A percentile compares a stretch with the other conserved stretches of the same genome.
Evolutionary conservation across 2,329 filamentous ascomycete genomes (phyloP).

Genomic region (Sclerotinia spermophila): DNA sequence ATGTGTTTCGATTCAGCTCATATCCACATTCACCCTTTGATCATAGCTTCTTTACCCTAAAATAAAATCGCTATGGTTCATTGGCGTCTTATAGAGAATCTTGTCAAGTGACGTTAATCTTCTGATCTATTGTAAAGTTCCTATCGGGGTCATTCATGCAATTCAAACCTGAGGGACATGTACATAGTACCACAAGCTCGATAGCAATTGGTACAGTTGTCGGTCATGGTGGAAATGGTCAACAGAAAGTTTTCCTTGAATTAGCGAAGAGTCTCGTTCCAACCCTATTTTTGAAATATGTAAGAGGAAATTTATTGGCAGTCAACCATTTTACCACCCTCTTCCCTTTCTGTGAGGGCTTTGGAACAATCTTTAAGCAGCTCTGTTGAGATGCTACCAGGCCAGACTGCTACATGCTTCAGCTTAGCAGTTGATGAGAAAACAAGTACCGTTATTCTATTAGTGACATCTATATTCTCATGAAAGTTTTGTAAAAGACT

Average conservation of each 20-base stretch:
- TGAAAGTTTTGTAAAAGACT: too few species aligned
- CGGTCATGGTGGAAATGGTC: neutral
- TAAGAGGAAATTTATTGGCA: neutral
- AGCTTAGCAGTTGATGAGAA: neutral
- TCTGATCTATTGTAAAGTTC: neutral
- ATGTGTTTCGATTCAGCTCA: neutral
- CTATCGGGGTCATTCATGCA: neutral
- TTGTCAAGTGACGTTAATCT: neutral
- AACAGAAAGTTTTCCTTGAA: neutral
- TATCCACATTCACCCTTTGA: neutral
- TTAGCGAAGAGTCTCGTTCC: neutral
- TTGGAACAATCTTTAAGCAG: neutral
- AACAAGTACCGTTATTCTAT: too few species aligned
- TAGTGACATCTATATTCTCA: too few species aligned
- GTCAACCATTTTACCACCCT: neutral
- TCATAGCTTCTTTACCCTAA: neutral
- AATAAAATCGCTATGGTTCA: neutral
- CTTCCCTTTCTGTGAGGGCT: neutral
- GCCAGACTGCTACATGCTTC: neutral
- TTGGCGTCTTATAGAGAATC: neutral
- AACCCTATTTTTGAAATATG: neutral
- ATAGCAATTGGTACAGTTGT: neutral
- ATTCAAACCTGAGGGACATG: rapidly evolving
- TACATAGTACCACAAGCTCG: too few species aligned
- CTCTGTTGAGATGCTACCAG: neutral